These are phyloP conservation scores for Pythium apleroticum DNA, from an alignment of 352 stramenopile species.

Conservation along the genomic window DNA sequence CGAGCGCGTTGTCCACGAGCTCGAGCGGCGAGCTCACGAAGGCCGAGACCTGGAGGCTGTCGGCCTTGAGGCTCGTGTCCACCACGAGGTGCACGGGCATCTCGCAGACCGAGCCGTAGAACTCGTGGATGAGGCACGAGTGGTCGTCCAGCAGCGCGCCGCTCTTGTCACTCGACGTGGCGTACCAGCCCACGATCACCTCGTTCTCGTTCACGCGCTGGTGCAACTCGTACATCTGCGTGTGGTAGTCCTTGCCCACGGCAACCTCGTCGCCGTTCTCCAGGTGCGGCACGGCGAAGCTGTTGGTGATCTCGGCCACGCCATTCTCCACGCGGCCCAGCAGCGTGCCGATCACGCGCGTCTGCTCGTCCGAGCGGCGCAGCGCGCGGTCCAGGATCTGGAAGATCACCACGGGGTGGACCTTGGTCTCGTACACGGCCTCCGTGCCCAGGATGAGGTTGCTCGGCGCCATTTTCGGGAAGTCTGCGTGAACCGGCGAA, in stretches of 20 bases:
- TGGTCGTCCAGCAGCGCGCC: constrained; percentile 90
- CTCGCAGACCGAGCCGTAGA: constrained; percentile 94
- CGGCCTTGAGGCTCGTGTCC: constrained; percentile 85
- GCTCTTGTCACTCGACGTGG: constrained; percentile 50
- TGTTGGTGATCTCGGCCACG: constrained; percentile 93
- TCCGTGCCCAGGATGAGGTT: constrained; percentile 76
- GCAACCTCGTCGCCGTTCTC: constrained; percentile 96
- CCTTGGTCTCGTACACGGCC: constrained; percentile 77
- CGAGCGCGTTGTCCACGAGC: constrained; percentile 88
- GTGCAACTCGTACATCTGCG: constrained; percentile 96
- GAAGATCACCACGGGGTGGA: constrained; percentile 97
- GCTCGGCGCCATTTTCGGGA: constrained; percentile 37
- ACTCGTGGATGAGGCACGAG: constrained; percentile 97
- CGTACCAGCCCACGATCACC: constrained; percentile 97
- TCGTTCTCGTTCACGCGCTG: constrained; percentile 94
- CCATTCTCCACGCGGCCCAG: constrained; percentile 89
- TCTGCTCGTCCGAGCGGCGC: constrained; percentile 90
- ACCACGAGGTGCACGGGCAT: constrained; percentile 94
- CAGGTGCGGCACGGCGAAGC: constrained; percentile 96
- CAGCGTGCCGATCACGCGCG: constrained; percentile 97
- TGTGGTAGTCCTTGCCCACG: constrained; percentile 98
- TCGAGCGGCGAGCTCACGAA: constrained; percentile 91
- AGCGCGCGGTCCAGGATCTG: constrained; percentile 97
- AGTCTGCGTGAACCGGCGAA: neutral
- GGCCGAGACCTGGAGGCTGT: constrained; percentile 88